Base-by-base conservation (phyloP, 805 yeast genomes). In the Candida xiaguanensis region DNA sequence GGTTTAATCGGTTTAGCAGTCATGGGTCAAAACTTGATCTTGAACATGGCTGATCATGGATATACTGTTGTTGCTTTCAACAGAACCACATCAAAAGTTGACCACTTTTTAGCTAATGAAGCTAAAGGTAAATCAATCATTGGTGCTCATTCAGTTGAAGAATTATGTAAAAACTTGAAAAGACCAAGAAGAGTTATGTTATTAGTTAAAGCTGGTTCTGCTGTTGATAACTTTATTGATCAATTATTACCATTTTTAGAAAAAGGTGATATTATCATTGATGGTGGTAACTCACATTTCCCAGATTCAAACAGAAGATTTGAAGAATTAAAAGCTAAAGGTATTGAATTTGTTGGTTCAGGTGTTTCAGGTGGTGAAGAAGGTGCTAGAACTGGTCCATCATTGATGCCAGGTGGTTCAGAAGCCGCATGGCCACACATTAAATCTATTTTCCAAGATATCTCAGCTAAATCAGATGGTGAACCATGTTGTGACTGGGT, bases 401-500 rank as follows among this genome's bases (percentile, higher is more conserved):
- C 98, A 48, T 78, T 91, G 69, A 91, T 91, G 99, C 99, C 99
- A 56, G 99, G 99, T 82, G 99, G 99, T 65, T 85, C 88, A 63
- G 78, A 74, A 55, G 96, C 86, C 59, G 99, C 99, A 50, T 91
- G 99, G 99, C 98, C 98, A 53, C 95, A 87, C 72, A 85, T 91
- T 63, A 91, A 91, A 82, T 82, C 80, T 48, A 93, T 91, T 61
- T 89, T 91, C 88, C 99, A 91, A 74, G 79, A 90, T 40, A 85
- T 93, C 57, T 74, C 97, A 41, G 98, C 99, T 64, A 89, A 91
- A 77, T 69, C 95, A 47, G 96, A 93, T 61, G 96, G 96, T 57
- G 97, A 93, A 75, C 96, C 99, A 63, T 91, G 99, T 75, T 91
- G 99, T 75, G 99, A 91, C 80, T 91, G 99, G 99, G 97, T 91